Evolutionary conservation across 2,329 filamentous ascomycete species (phyloP).

Genomic region (Metarhizium robertsii): DNA sequence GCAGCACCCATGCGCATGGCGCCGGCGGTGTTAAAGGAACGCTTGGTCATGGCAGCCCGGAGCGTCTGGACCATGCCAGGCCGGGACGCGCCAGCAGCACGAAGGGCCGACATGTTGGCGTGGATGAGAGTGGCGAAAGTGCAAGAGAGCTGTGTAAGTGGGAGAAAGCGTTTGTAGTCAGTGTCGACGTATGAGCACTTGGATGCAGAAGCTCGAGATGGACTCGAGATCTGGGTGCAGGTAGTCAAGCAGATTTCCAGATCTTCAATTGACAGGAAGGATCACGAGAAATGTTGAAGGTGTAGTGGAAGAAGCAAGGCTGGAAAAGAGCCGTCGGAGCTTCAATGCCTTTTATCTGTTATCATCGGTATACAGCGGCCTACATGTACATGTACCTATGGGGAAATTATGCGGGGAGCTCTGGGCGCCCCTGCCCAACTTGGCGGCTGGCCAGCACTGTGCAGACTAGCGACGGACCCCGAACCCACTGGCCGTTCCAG

Average conservation of each 20-base stretch:
- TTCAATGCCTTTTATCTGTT: constrained; percentile 6
- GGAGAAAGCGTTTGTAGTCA: background rate
- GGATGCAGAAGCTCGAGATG: background rate
- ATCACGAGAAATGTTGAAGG: background rate
- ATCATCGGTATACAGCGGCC: constrained; percentile 3
- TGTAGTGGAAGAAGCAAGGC: background rate
- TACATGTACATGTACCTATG: background rate
- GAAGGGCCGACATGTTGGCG: constrained; percentile 10
- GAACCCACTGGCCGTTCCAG: background rate
- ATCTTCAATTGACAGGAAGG: background rate
- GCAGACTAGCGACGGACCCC: background rate
- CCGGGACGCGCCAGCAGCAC: constrained; percentile 7
- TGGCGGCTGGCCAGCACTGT: too few relatives aligned
- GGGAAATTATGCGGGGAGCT: background rate
- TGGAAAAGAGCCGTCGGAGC: background rate
- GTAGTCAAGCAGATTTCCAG: background rate
- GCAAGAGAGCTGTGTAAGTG: background rate
- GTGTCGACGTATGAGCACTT: background rate
- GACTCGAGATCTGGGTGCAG: background rate
- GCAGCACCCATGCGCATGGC: constrained; percentile 20
- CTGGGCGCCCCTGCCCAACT: background rate
- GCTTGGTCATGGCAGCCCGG: constrained; percentile 3
- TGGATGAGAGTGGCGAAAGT: background rate
- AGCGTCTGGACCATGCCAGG: constrained; percentile 2
- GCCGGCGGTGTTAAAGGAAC: constrained; percentile 8